Evolutionary conservation across 495 filamentous ascomycete species (phyloP), one percentile per base, ranked within the genome.

Genomic region (Jackrogersella multiformis): DNA sequence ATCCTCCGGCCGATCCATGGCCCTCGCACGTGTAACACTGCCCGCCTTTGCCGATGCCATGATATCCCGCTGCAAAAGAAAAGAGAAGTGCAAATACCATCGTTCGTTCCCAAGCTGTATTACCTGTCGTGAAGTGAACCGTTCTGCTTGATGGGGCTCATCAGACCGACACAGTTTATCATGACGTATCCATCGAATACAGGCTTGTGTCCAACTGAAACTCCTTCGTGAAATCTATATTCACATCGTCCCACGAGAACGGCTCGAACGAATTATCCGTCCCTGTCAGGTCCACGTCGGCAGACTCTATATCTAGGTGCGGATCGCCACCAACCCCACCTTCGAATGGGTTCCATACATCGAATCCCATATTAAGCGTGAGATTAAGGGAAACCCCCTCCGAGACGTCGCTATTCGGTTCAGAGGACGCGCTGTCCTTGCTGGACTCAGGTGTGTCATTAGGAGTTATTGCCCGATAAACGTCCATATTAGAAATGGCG

Each of bases 381-480:
- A 80, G 61, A 13, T 69, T 74, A 2, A 74, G 67, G 10, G 70
- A 57, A 5, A 80, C 77, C 1, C 74, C 75, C 46, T 86, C 83
- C 10, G 80, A 79, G 23, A 86, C 78, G 52, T 86, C 84, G 67
- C 82, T 85, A 46, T 80, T 86, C 20, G 81, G 80, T 55, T 86
- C 84, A 23, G 83, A 85, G 39, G 73, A 66, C 4, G 79, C 79
- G 63, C 79, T 78, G 53, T 86, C 81, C 66, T 85, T 84, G 71
- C 79, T 81, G 7, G 84, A 86, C 51, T 85, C 84, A 5, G 84
- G 84, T 8, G 84, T 86, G 61, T 85, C 83, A 30, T 86, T 84
- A 0, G 83, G 84, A 42, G 83, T 82, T 39, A 81, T 63, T 6
- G 75, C 76, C 24, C 81, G 77, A 58, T 84, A 85, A 7, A 79